Conservation (phyloP, 805 yeast genomes). For the Ogataea corticis region DNA sequence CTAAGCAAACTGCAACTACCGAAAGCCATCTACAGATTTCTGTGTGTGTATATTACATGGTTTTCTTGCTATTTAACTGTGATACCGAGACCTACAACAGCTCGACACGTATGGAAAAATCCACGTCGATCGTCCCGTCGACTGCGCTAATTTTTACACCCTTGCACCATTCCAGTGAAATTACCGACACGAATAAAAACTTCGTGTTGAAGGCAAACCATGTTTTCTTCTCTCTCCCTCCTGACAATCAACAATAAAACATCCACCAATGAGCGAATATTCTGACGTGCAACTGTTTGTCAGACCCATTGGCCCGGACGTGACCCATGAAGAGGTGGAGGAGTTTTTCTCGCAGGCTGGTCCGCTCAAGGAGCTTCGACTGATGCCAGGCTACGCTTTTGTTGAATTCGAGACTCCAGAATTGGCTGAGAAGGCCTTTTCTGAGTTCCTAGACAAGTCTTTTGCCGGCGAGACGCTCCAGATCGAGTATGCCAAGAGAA, state of each 20-base stretch:
- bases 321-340: constrained; percentile 54
- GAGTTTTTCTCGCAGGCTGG: constrained; percentile 69
- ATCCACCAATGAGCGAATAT: constrained; percentile 26
- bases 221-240: background rate
- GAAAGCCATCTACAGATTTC: too few species aligned
- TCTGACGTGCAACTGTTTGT: constrained; percentile 40
- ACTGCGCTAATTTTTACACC: too few species aligned
- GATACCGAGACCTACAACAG: too few species aligned
- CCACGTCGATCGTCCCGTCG: background rate
- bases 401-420: constrained; percentile 76
- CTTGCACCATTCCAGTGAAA: constrained; percentile 2
- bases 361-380: constrained; percentile 63
- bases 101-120: too few species aligned
- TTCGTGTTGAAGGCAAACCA: constrained; percentile 1
- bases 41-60: too few species aligned
- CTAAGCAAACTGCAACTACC: too few species aligned
- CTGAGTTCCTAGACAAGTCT: constrained; percentile 44
- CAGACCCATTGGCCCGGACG: constrained; percentile 40
- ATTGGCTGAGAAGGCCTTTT: constrained; percentile 51
- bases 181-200: constrained; percentile 1
- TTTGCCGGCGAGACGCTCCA: constrained; percentile 52
- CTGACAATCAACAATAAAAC: background rate
- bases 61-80: too few species aligned
- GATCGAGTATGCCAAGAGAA: constrained; percentile 56
- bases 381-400: constrained; percentile 84